Evolutionary conservation across 208 protist species (phyloP), one percentile per base, ranked within the genome.

Genomic region (Acanthamoeba rhysodes): DNA sequence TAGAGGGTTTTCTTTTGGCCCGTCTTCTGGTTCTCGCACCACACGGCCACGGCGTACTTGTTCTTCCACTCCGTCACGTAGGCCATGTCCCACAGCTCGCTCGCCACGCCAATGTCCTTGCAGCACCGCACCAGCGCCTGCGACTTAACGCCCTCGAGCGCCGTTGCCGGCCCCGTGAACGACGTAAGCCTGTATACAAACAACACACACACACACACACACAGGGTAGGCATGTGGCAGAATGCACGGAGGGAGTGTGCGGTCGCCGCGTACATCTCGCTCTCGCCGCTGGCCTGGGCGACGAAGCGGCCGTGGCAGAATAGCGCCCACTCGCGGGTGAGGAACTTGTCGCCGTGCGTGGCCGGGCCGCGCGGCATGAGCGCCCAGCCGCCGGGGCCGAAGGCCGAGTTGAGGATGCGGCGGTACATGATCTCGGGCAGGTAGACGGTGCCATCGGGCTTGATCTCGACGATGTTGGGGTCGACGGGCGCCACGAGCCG

Each of bases 61-160:
- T 80, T 37, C 59, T 96, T 96, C 95, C 95, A 97, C 34, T 95
- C 41, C 41, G 50, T 62, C 32, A 96, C 96, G 80, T 95, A 97
- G 16, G 37, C 72, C 48, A 95, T 87, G 93, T 97, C 96, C 96
- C 96, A 97, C 16, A 97, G 70, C 53, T 90, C 76, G 24, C 84
- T 95, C 2, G 95, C 96, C 48, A 96, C 85, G 64, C 95, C 85
- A 0, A 97, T 16, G 91, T 97, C 96, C 59, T 97, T 97, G 70
- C 96, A 97, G 68, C 96, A 97, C 59, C 96, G 87, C 34, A 97
- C 90, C 27, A 97, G 64, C 20, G 96, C 96, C 85, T 97, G 97
- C 7, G 95, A 96, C 88, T 97, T 97, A 22, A 85, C 95, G 41
- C 93, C 72, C 78, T 97, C 96, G 0, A 57, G 57, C 90, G 72